Percentiles rank a stretch among this genome's conserved stretches.
These are phyloP conservation scores for Spathaspora sp. DNA, from an alignment of 805 yeast species.

Conservation along the genomic window DNA sequence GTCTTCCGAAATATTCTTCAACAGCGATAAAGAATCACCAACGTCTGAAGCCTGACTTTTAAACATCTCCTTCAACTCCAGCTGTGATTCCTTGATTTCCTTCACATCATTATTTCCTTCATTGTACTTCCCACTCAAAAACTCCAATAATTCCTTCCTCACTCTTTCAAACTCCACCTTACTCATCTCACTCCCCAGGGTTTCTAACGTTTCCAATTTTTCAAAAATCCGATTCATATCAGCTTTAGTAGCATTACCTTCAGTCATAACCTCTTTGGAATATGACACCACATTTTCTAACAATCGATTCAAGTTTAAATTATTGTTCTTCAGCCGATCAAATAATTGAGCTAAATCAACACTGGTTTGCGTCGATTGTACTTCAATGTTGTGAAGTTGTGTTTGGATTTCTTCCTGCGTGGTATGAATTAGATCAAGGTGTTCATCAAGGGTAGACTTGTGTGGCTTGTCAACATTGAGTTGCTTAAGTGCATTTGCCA, in stretches of 20 bases:
- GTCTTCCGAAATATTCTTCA: background rate
- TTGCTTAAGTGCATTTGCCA: constrained; percentile 15
- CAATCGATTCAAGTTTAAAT: constrained; percentile 32
- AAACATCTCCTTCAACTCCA: background rate
- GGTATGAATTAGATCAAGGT: constrained; percentile 26
- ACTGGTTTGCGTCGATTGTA: constrained; percentile 31
- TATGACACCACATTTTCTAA: constrained; percentile 31
- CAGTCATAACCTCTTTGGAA: constrained; percentile 31
- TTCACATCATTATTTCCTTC: background rate
- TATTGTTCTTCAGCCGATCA: constrained; percentile 39
- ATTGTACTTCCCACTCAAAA: background rate
- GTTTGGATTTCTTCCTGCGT: constrained; percentile 24
- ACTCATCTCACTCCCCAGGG: background rate
- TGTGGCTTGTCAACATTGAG: constrained; percentile 24
- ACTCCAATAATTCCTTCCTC: background rate
- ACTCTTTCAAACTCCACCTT: background rate
- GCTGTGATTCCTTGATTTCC: background rate
- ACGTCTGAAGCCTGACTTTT: background rate
- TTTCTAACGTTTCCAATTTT: constrained; percentile 11
- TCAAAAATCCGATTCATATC: constrained; percentile 21
- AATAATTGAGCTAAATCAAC: constrained; percentile 33
- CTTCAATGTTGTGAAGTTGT: constrained; percentile 27
- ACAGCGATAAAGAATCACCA: background rate
- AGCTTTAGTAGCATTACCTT: constrained; percentile 31
- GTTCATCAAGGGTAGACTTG: constrained; percentile 25